A percentile compares a stretch with the other conserved stretches of the same genome.
These are phyloP conservation scores for Solioccasus polychromus DNA, from an alignment of 768 basidiomycete genomes.

Conservation along the genomic window DNA sequence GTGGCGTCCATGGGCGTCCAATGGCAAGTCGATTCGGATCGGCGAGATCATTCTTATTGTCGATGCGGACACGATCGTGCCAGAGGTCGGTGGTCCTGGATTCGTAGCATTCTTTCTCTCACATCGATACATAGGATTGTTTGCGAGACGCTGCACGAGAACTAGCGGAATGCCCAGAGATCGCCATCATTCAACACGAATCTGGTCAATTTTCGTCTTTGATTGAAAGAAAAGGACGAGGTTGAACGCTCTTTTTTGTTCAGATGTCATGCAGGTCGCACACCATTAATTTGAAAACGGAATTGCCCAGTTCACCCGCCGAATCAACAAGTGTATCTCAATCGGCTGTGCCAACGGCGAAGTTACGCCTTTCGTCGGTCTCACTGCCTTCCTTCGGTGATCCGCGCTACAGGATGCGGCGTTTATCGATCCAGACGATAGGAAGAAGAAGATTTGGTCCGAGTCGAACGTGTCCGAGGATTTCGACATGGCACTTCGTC, in stretches of 20 bases:
- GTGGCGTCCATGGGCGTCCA: constrained; percentile 76
- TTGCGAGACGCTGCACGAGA: constrained; percentile 89
- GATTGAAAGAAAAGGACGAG: too few species aligned
- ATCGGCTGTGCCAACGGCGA: constrained; percentile 79
- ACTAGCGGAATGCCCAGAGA: constrained; percentile 76
- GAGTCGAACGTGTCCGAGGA: constrained; percentile 68
- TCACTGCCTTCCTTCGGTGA: constrained; percentile 90
- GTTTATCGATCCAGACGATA: constrained; percentile 51
- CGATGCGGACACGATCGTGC: constrained; percentile 87
- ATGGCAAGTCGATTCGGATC: constrained; percentile 70
- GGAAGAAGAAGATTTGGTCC: constrained; percentile 73
- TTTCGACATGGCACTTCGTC: constrained; percentile 61
- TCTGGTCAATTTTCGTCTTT: too few species aligned
- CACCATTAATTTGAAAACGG: constrained; percentile 90
- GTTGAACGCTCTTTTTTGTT: too few species aligned
- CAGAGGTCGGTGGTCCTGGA: constrained; percentile 42
- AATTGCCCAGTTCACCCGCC: constrained; percentile 88
- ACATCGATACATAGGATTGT: constrained; percentile 79
- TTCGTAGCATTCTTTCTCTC: background rate
- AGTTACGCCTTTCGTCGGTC: constrained; percentile 75
- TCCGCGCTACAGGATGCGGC: constrained; percentile 86
- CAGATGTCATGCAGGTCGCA: constrained; percentile 88
- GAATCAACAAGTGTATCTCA: constrained; percentile 83
- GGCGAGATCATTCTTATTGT: constrained; percentile 82
- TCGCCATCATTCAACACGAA: constrained; percentile 91